phyloP scores from a whole-genome alignment of 495 filamentous ascomycete species.

The Rusavskia elegans region DNA sequence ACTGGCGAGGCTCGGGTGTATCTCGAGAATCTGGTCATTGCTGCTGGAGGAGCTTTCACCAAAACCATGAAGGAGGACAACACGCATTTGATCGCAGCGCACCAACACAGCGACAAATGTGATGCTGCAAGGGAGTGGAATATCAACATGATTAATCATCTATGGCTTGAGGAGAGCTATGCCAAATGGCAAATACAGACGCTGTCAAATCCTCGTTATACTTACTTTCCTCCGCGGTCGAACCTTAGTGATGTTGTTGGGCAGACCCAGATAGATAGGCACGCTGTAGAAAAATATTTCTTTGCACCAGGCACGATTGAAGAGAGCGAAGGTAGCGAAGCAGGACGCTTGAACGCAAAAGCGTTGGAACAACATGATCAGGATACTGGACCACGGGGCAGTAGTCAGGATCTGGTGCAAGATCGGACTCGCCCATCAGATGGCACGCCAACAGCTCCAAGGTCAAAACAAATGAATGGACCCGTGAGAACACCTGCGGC shows the following conservation, averaged over 20 bases:
- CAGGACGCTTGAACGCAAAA: constrained; percentile 3
- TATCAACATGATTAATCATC: constrained; percentile 76
- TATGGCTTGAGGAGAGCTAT: constrained; percentile 97
- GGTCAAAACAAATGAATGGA: constrained; percentile 8
- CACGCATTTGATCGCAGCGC: constrained; percentile 87
- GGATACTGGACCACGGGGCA: constrained; percentile 10
- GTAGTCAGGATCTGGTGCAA: constrained; percentile 1
- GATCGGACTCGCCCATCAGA: constrained; percentile 8
- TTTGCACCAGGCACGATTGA: constrained; percentile 24
- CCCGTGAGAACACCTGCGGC: constrained; percentile 30
- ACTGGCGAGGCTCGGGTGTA: constrained; percentile 86
- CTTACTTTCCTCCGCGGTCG: constrained; percentile 67
- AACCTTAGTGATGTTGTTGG: constrained; percentile 89
- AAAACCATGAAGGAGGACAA: constrained; percentile 88
- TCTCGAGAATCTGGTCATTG: constrained; percentile 76
- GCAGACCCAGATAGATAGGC: constrained; percentile 52
- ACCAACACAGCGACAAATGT: constrained; percentile 77
- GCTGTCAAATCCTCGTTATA: constrained; percentile 54
- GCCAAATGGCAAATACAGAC: constrained; percentile 61
- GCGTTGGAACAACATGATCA: constrained; percentile 20
- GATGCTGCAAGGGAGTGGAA: constrained; percentile 84
- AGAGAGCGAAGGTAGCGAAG: constrained; percentile 11
- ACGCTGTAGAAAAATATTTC: constrained; percentile 37
- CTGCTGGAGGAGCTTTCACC: constrained; percentile 72
- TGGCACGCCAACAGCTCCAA: constrained; percentile 6